Conservation (phyloP, 1,139 yeast species). For the Suhomyces terraborum region DNA sequence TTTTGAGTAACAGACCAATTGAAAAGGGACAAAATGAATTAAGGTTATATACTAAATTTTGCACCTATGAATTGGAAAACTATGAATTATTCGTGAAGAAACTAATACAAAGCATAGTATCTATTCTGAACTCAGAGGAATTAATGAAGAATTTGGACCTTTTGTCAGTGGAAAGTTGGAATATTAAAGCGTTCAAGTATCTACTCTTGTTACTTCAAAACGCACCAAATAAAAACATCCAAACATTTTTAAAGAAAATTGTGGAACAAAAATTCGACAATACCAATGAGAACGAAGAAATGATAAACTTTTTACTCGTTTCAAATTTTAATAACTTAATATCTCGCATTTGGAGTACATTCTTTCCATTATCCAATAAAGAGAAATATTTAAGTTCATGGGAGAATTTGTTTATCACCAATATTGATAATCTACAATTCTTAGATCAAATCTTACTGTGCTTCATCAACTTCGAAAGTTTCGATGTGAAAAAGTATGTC, state of each 20-base stretch:
- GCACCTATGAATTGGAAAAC: slow-evolving; percentile 23
- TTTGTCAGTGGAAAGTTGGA: slow-evolving; percentile 34
- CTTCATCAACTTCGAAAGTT: slow-evolving; percentile 12
- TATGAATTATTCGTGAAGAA: slow-evolving; percentile 35
- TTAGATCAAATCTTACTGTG: slow-evolving; percentile 25
- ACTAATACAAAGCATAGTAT: slow-evolving; percentile 38
- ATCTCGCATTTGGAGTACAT: slow-evolving; percentile 18
- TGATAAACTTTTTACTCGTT: slow-evolving; percentile 26
- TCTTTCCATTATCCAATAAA: slow-evolving; percentile 7
- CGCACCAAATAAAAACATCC: slow-evolving; percentile 37
- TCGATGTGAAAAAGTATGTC: slow-evolving; percentile 22
- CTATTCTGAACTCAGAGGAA: slow-evolving; percentile 29
- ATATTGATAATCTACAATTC: slow-evolving; percentile 12
- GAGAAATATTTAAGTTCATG: slow-evolving; percentile 24
- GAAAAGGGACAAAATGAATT: slow-evolving; percentile 26
- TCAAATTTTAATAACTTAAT: slow-evolving; percentile 27
- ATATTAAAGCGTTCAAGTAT: slow-evolving; percentile 31
- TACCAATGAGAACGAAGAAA: slow-evolving; percentile 20
- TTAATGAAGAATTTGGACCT: slow-evolving; percentile 24
- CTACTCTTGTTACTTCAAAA: slow-evolving; percentile 35
- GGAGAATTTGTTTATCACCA: slow-evolving; percentile 22
- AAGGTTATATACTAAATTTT: slow-evolving; percentile 28
- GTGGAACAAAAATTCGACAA: slow-evolving; percentile 23
- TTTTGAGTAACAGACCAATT: slow-evolving; percentile 22
- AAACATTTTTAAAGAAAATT: slow-evolving; percentile 24